Percentiles rank a stretch among this genome's conserved stretches.
Evolutionary conservation across 2,329 filamentous ascomycete genomes (phyloP).

Genomic region (Fusarium virguliforme): DNA sequence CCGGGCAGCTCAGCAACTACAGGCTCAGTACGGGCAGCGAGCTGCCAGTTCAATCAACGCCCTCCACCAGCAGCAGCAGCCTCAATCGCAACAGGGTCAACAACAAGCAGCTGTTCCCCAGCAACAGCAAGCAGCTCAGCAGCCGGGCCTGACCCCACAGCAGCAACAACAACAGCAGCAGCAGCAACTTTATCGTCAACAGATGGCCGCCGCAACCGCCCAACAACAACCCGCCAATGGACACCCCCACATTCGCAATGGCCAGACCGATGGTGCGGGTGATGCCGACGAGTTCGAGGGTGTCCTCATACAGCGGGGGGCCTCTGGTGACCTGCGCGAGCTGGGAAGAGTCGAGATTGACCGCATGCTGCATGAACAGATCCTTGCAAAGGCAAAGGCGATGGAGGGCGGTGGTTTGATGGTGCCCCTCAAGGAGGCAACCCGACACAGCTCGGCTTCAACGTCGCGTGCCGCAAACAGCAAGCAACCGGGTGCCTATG

Average conservation of each 20-base stretch:
- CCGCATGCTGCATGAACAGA: conserved; percentile 76
- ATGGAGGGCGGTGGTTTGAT: conserved; percentile 85
- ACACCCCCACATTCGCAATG: conserved; percentile 56
- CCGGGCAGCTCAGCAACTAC: conserved; percentile 71
- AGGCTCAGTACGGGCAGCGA: conserved; percentile 73
- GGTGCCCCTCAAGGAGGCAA: conserved; percentile 76
- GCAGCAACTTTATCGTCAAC: conserved; percentile 56
- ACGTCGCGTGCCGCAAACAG: conserved; percentile 47
- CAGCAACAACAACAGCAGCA: conserved; percentile 54
- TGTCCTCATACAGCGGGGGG: conserved; percentile 72
- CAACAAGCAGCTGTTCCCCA: conserved; percentile 50
- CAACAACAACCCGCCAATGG: conserved; percentile 56
- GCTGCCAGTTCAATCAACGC: conserved; percentile 79
- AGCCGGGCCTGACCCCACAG: conserved; percentile 51
- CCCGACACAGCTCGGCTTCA: conserved; percentile 52
- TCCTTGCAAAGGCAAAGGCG: conserved; percentile 75
- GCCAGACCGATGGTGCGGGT: conserved; percentile 81
- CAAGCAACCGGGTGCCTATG: conserved; percentile 66
- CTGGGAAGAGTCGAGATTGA: conserved; percentile 77
- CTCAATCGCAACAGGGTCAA: conserved; percentile 47
- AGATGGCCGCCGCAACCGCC: conserved; percentile 45
- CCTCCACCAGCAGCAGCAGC: conserved; percentile 63
- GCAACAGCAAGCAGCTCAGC: conserved; percentile 52
- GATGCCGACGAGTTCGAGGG: conserved; percentile 73
- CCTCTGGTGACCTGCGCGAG: conserved; percentile 68